Base-by-base conservation (phyloP, 257 asterid genomes). In the Primulina eburnea region DNA sequence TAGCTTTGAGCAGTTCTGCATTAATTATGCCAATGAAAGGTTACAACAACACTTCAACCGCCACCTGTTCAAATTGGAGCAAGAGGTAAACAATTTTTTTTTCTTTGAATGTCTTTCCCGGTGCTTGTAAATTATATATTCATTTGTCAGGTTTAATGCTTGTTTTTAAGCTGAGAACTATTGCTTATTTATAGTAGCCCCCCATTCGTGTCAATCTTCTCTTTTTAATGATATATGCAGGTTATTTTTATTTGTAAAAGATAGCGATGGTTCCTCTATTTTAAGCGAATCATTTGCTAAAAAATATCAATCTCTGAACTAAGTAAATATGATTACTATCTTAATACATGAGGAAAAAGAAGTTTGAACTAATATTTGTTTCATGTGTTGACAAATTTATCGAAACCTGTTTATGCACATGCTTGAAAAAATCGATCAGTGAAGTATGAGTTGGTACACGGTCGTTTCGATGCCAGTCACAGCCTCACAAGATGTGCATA, bases 1-100 rank as follows among this genome's bases (percentile, higher is more conserved):
- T 79, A 91, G 99, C 74, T 91, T 94, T 82, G 98, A 91, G 89
- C 97, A 94, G 87, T 91, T 91, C 74, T 94, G 97, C 87, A 91
- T 91, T 62, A 94, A 94, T 82, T 94, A 94, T 82, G 96, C 99
- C 67, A 94, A 94, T 33, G 99, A 94, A 79, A 86, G 99, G 82
- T 80, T 94, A 74, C 99, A 94, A 75, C 99, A 94, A 72, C 99
- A 94, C 79, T 94, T 94, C 77, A 94, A 94, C 72, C 97, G 99
- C 43, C 99, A 94, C 82, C 81, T 94, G 82, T 94, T 94, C 86
- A 94, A 94, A 80, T 79, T 94, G 87, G 97, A 94, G 85, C 99
- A 94, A 81, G 99, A 94, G 97, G 99, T 94, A 73, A 71, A 71
- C 60, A 9, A 50, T 30, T 68, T 66, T 30, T 66, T 30, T 47